Evolutionary conservation across 306 rosid species (phyloP).

Genomic region (Vigna mungo): DNA sequence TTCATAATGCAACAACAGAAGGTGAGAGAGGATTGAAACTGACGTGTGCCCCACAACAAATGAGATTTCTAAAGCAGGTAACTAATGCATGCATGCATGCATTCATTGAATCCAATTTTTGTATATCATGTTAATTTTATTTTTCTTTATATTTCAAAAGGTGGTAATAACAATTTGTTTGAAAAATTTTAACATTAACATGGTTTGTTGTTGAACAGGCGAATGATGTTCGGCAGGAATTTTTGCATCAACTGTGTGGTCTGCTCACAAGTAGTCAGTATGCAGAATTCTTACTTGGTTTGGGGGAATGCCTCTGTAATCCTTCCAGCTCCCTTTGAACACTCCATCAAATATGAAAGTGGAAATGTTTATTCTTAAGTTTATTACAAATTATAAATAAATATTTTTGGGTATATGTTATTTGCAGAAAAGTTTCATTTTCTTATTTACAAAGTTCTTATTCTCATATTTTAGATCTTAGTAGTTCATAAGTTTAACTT

Average conservation of each 20-base stretch:
- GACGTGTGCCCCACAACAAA: neutral
- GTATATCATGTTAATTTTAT: too few species aligned
- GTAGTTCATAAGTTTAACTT: too few species aligned
- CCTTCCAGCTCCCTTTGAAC: conserved; percentile 39
- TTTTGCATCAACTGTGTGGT: neutral
- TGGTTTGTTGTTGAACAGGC: conserved; percentile 1
- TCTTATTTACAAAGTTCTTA: too few species aligned
- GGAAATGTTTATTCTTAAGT: too few species aligned
- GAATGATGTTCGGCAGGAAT: neutral
- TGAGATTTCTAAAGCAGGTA: conserved; percentile 1
- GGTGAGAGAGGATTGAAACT: neutral
- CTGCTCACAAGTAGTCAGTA: neutral
- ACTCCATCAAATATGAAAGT: neutral
- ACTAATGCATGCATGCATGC: neutral
- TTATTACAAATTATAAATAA: too few species aligned
- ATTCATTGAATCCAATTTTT: neutral
- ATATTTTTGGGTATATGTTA: too few species aligned
- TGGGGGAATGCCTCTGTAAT: conserved; percentile 30
- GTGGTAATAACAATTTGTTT: too few species aligned
- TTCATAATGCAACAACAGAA: neutral
- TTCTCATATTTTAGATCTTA: too few species aligned
- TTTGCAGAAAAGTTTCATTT: too few species aligned
- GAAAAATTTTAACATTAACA: neutral
- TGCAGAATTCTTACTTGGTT: conserved; percentile 22
- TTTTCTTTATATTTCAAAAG: too few species aligned